Percentiles rank a stretch among this genome's conserved stretches.
phyloP scores from a whole-genome alignment of 1,284 basidiomycete species.

The Ganoderma multipileum region DNA sequence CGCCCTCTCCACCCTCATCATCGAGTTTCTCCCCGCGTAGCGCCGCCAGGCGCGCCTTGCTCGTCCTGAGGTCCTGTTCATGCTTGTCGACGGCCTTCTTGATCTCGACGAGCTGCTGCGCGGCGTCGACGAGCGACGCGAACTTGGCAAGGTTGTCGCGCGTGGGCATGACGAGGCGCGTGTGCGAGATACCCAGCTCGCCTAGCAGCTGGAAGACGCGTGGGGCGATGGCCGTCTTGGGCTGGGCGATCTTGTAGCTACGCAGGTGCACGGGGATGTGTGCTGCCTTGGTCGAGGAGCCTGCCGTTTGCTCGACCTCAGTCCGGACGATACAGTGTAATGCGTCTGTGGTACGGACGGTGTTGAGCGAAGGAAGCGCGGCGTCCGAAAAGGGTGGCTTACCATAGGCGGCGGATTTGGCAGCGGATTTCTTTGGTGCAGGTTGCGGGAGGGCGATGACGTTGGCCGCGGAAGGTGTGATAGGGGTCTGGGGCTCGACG shows the following conservation, averaged over 20 bases:
- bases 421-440: slow-evolving; percentile 52
- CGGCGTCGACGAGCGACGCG: slow-evolving; percentile 76
- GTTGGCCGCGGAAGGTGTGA: slow-evolving; percentile 53
- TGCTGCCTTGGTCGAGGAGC: slow-evolving; percentile 70
- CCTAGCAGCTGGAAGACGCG: slow-evolving; percentile 77
- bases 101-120: slow-evolving; percentile 79
- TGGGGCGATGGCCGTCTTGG: slow-evolving; percentile 76
- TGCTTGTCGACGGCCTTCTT: slow-evolving; percentile 89
- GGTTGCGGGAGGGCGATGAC: slow-evolving; percentile 51
- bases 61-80: slow-evolving; percentile 81
- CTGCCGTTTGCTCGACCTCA: slow-evolving; percentile 58
- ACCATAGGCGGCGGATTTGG: slow-evolving; percentile 68
- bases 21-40: slow-evolving; percentile 48
- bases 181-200: slow-evolving; percentile 79
- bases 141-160: slow-evolving; percentile 76
- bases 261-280: slow-evolving; percentile 84
- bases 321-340: slow-evolving; percentile 79
- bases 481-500: slow-evolving; percentile 63
- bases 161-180: slow-evolving; percentile 91
- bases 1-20: slow-evolving; percentile 38
- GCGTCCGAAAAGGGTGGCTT: neutral
- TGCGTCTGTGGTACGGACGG: slow-evolving; percentile 56
- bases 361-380: slow-evolving; percentile 2
- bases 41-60: slow-evolving; percentile 72
- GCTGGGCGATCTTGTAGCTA: slow-evolving; percentile 80